Conservation (phyloP, 78 protist species). For the Diacronema lutheri region DNA sequence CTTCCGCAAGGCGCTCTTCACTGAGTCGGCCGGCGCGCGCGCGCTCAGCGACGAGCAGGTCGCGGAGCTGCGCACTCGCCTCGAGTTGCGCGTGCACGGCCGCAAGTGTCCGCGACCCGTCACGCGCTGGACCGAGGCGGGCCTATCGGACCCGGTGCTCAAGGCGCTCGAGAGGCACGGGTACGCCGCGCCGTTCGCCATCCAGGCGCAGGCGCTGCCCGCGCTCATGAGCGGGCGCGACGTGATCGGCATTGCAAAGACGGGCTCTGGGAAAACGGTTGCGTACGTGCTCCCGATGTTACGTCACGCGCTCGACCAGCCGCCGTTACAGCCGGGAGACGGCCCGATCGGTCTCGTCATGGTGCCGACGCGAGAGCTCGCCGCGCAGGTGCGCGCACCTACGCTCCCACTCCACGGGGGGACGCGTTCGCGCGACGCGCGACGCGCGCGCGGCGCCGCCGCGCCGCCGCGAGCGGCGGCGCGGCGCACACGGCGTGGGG, state of each 20-base stretch:
- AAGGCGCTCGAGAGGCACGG: constrained; percentile 25
- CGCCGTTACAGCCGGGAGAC: neutral
- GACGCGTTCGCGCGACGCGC: too few species aligned
- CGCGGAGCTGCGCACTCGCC: neutral
- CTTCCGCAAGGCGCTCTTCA: constrained; percentile 83
- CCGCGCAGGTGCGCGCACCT: too few species aligned
- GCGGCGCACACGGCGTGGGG: too few species aligned
- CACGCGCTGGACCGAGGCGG: constrained; percentile 76
- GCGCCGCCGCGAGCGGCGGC: too few species aligned
- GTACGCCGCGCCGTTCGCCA: constrained; percentile 54
- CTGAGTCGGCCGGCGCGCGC: constrained; percentile 73
- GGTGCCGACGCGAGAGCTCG: constrained; percentile 97
- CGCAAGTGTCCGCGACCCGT: constrained; percentile 84
- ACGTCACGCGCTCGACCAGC: constrained; percentile 63
- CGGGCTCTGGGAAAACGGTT: constrained; percentile 85
- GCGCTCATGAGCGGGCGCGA: constrained; percentile 64
- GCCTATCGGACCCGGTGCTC: constrained; percentile 40
- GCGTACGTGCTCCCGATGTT: constrained; percentile 96
- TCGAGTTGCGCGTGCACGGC: constrained; percentile 45
- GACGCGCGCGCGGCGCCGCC: too few species aligned
- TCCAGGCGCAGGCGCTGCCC: constrained; percentile 72
- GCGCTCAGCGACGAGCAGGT: constrained; percentile 68
- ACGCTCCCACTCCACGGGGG: too few species aligned
- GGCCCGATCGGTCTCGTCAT: constrained; percentile 93
- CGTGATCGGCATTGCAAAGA: constrained; percentile 71